Evolutionary conservation across 1,284 basidiomycete species (phyloP).

Genomic region (Boletus holoroseus): DNA sequence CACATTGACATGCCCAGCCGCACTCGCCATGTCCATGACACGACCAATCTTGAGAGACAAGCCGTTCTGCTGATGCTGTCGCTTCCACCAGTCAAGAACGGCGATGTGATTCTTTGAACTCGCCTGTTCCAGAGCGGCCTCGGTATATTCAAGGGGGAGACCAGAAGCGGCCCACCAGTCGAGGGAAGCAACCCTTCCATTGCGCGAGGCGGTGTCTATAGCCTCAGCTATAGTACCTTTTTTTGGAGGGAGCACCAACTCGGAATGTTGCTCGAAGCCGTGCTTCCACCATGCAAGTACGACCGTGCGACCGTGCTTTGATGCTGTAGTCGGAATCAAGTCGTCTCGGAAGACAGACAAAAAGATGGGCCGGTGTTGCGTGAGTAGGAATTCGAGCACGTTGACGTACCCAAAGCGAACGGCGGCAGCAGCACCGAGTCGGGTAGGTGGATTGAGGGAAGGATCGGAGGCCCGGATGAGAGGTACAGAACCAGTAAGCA

Average conservation of each 20-base stretch:
- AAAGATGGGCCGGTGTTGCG: conserved; percentile 58
- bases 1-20: conserved; percentile 61
- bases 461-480: conserved; percentile 55
- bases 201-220: conserved; percentile 66
- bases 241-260: conserved; percentile 49
- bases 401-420: conserved; percentile 72
- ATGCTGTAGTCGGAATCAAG: conserved; percentile 68
- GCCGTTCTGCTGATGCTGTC: conserved; percentile 39
- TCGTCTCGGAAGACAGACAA: conserved; percentile 54
- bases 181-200: conserved; percentile 58
- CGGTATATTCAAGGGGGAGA: conserved; percentile 62
- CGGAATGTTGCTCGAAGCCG: conserved; percentile 52
- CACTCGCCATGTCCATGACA: conserved; percentile 75
- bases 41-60: conserved; percentile 72
- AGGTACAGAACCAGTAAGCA: conserved; percentile 58
- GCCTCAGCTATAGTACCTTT: conserved; percentile 53
- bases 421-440: conserved; percentile 57
- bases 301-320: conserved; percentile 62
- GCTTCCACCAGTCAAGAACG: conserved; percentile 77
- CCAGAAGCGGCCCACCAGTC: conserved; percentile 66
- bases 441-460: conserved; percentile 53
- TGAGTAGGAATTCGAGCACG: conserved; percentile 66
- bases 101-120: conserved; percentile 66
- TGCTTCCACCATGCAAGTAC: conserved; percentile 79
- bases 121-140: conserved; percentile 69